These are phyloP conservation scores for Termitomyces eurrhizus DNA, from an alignment of 768 basidiomycete genomes.

Conservation along the genomic window DNA sequence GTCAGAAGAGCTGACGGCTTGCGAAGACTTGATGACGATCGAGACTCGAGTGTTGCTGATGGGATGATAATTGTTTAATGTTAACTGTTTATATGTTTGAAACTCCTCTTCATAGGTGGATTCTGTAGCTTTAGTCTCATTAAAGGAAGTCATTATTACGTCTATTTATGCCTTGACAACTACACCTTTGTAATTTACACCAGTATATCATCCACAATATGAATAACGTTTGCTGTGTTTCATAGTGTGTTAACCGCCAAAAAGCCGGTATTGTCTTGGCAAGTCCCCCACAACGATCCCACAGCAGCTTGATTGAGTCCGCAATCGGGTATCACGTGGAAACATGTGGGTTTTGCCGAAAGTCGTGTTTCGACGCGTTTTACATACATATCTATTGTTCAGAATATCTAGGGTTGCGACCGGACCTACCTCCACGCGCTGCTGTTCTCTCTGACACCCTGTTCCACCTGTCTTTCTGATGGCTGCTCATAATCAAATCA, in stretches of 20 bases:
- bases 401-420: neutral
- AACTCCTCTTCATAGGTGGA: neutral
- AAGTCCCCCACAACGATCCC: neutral
- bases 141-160: slow-evolving; percentile 13
- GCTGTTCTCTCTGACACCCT: neutral
- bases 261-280: neutral
- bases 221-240: neutral
- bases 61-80: slow-evolving; percentile 34
- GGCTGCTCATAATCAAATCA: slow-evolving; percentile 6
- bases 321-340: neutral
- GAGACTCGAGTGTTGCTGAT: slow-evolving; percentile 54
- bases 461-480: slow-evolving; percentile 3
- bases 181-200: slow-evolving; percentile 12
- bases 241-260: too few species aligned
- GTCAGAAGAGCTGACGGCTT: slow-evolving; percentile 11
- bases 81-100: neutral
- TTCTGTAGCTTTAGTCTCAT: slow-evolving; percentile 14
- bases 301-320: neutral
- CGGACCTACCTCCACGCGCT: slow-evolving; percentile 1
- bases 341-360: neutral
- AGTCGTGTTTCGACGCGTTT: slow-evolving; percentile 1
- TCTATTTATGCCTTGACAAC: slow-evolving; percentile 8
- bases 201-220: slow-evolving; percentile 4
- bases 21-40: slow-evolving; percentile 62
- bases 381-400: neutral